A percentile compares a stretch with the other conserved stretches of the same genome.
Evolutionary conservation across 2,329 filamentous ascomycete species (phyloP).

Genomic region (Stachybotrys elegans): DNA sequence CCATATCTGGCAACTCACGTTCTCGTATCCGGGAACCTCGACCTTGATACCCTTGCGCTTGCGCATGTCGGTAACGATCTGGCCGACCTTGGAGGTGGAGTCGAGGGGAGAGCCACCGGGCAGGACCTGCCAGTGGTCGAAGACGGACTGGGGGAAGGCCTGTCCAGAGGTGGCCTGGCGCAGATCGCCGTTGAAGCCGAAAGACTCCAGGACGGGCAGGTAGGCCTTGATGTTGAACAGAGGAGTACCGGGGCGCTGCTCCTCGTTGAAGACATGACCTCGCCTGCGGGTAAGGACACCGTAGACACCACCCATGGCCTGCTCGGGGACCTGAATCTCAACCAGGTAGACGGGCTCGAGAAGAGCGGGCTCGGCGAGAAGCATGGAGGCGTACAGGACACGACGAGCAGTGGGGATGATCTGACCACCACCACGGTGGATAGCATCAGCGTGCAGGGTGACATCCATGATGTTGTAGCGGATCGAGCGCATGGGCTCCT

Average conservation of each 20-base stretch:
- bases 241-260: slow-evolving; percentile 97
- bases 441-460: slow-evolving; percentile 98
- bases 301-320: slow-evolving; percentile 99
- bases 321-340: slow-evolving; percentile 98
- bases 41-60: slow-evolving; percentile 99
- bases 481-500: slow-evolving; percentile 95
- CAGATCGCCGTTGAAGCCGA: slow-evolving; percentile 98
- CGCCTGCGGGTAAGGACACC: slow-evolving; percentile 94
- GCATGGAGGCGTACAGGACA: slow-evolving; percentile 89
- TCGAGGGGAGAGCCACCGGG: slow-evolving; percentile 92
- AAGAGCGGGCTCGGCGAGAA: slow-evolving; percentile 86
- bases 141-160: slow-evolving; percentile 98
- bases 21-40: slow-evolving; percentile 86
- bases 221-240: slow-evolving; percentile 99
- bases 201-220: slow-evolving; percentile 93
- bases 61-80: slow-evolving; percentile 82
- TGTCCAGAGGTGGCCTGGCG: slow-evolving; percentile 90
- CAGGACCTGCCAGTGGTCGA: slow-evolving; percentile 97
- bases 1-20: slow-evolving; percentile 61
- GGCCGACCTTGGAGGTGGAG: slow-evolving; percentile 72
- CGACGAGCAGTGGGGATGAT: slow-evolving; percentile 97
- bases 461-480: slow-evolving; percentile 99
- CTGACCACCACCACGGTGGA: slow-evolving; percentile 99
- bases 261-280: slow-evolving; percentile 98
- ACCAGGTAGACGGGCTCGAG: slow-evolving; percentile 98